Conservation (phyloP, 106 monocot genomes). For the Triglochin maritima region DNA sequence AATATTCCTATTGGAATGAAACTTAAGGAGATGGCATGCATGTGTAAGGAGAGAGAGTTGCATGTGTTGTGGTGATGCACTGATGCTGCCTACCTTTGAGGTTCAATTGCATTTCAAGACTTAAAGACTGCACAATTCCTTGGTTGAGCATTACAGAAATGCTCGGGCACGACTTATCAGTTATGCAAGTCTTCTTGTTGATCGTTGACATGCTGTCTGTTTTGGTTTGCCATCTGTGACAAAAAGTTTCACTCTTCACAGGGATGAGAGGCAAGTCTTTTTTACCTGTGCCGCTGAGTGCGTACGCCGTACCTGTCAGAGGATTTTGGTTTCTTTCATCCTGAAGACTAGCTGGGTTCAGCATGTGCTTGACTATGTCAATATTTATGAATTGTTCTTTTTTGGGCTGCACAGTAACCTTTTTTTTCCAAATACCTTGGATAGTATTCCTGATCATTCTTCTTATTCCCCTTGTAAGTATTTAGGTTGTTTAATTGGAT, state of each 20-base stretch:
- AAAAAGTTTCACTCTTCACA: not conserved
- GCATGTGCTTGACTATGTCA: not conserved
- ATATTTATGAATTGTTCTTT: not conserved
- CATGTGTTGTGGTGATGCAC: not conserved
- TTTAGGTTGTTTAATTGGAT: no score
- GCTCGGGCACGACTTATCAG: not conserved
- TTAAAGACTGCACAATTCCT: not conserved
- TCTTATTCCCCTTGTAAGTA: no score
- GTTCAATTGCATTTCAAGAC: not conserved
- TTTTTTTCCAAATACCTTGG: not conserved
- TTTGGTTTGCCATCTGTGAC: not conserved
- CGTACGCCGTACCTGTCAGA: not conserved
- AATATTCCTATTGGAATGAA: not conserved
- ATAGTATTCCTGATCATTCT: no score
- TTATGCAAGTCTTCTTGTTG: not conserved
- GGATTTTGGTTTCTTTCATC: not conserved
- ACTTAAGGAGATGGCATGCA: not conserved
- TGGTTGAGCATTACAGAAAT: not conserved
- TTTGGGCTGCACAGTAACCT: not conserved
- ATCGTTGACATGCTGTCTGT: no score
- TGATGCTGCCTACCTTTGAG: no score
- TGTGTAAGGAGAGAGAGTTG: not conserved
- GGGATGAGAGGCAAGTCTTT: conserved; percentile 6
- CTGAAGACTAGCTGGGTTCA: not conserved
- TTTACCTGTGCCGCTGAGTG: not conserved